Conservation (phyloP, 257 asterid species). For the Datura wrightii region DNA sequence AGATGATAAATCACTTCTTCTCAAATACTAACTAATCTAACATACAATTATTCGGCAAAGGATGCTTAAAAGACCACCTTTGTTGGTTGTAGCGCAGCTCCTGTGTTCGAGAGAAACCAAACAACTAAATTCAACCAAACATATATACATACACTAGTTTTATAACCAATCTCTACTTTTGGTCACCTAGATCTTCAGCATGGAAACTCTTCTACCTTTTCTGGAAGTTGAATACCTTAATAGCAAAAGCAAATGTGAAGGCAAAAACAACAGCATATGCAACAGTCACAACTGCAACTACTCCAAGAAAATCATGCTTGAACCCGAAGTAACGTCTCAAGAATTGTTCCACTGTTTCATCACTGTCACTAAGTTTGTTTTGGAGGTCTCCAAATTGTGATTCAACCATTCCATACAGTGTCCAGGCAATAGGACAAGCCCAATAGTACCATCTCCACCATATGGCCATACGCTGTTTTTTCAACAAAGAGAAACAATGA, state of each 20-base stretch:
- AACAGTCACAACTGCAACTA: slow-evolving; percentile 46
- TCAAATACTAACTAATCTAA: too few species aligned
- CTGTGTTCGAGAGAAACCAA: too few species aligned
- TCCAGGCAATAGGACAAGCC: slow-evolving; percentile 64
- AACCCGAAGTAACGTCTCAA: slow-evolving; percentile 55
- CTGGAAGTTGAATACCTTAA: slow-evolving; percentile 61
- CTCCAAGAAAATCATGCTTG: slow-evolving; percentile 55
- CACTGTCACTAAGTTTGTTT: neutral
- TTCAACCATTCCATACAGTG: slow-evolving; percentile 61
- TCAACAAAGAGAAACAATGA: neutral
- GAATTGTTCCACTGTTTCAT: slow-evolving; percentile 47
- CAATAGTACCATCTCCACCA: slow-evolving; percentile 94
- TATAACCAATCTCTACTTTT: neutral
- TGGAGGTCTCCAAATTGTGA: slow-evolving; percentile 65
- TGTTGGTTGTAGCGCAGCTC: too few species aligned
- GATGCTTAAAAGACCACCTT: neutral
- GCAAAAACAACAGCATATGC: slow-evolving; percentile 48
- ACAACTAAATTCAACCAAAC: too few species aligned
- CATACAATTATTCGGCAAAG: neutral
- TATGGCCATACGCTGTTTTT: slow-evolving; percentile 62
- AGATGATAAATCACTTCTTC: too few species aligned
- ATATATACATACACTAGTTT: too few species aligned
- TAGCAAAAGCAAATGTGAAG: slow-evolving; percentile 49
- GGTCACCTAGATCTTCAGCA: neutral
- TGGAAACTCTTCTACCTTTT: slow-evolving; percentile 42